Evolutionary conservation across 139 green algal genomes (phyloP), one percentile per base, ranked within the genome.

Genomic region (Tetradesmus lagerheimii): DNA sequence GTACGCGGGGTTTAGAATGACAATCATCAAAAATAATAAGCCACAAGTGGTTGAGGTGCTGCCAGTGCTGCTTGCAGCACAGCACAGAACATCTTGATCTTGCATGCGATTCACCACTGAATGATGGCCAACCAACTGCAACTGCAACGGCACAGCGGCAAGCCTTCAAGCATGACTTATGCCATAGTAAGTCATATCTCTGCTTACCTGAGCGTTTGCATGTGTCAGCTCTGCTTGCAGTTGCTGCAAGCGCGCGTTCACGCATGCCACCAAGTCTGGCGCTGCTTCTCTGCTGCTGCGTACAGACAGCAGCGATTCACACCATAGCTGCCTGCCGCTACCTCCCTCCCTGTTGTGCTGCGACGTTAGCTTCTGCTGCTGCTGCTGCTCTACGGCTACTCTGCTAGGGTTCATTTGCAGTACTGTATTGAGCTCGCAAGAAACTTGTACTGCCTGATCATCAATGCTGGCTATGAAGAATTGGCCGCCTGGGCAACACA

Each of bases 271-370:
- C 12, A 50, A 31, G 18, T 76, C 74, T 29, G 45, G 31, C 16
- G 50, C 50, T 87, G 81, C 81, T 67, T 0, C 41, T 8, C 80
- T 85, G 53, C 85, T 84, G 45, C n/a, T 45, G 39, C 66, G 35
- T 29, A 89, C 57, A 9, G 85, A 64, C 85, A 89, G 85, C 85
- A 89, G 38, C 1, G 39, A 76, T 29, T 89, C 64, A 37, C 85
- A 89, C 85, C 85, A 89, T 18, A 84, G 31, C 71, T 84, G 62
- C 38, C 34, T 39, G 29, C 27, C 0, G n/a, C 12, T 1, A n/a
- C 3, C 67, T 34, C 1, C 8, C 0, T 2, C 18, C 1, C 18
- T 53, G n/a, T n/a, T 81, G 5, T 41, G 5, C 9, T 78, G n/a
- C n/a, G n/a, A n/a, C n/a, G n/a, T n/a, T n/a, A n/a, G 67, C 67